Base-by-base conservation (phyloP, 2,329 filamentous ascomycete genomes). In the Remersonia thermophila region DNA sequence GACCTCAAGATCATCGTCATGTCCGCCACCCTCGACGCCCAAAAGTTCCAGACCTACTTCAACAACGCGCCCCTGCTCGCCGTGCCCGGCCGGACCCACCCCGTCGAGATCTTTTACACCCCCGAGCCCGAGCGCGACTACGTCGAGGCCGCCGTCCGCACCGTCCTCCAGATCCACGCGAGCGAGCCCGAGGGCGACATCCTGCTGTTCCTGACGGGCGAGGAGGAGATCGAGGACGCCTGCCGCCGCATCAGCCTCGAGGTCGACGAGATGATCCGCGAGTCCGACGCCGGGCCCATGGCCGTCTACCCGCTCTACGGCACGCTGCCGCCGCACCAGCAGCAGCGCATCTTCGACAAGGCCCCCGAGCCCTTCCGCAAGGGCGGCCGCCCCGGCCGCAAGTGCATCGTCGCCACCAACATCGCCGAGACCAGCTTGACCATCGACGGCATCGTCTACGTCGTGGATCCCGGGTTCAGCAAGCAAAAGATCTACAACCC, bases 401-500 rank as follows among this genome's bases (percentile, higher is more conserved):
- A 98, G 60, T 80, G 79, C 55, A 93, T 98, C 49, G 73, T 98
- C 20, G 84, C 87, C 8, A 98, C 91, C 47, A 98, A 98, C 60
- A 98, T 98, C 59, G 91, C 91, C 30, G 91, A 98, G 65, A 98
- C 91, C 0, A 89, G 81, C 52, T 74, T 98, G 60, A 98, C 91
- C 32, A 98, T 98, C 42, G 91, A 98, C 55, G 91, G 91, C 56
- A 98, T 98, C 45, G 91, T 98, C 26, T 98, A 95, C 54, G 91
- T 98, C 25, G 89, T 98, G n/a, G 91, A 98, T 53, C 89, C 91
- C 2, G 91, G 91, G 26, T 98, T 98, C 66, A 94, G 86, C 65
- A 98, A 98, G 66, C 91, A 98, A 55, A 98, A 96, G 62, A 91
- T 96, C 44, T 98, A 96, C 68, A 96, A 98, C 59, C 89, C 91